Evolutionary conservation across 2,329 filamentous ascomycete species (phyloP).

Genomic region (Nemania diffusa): DNA sequence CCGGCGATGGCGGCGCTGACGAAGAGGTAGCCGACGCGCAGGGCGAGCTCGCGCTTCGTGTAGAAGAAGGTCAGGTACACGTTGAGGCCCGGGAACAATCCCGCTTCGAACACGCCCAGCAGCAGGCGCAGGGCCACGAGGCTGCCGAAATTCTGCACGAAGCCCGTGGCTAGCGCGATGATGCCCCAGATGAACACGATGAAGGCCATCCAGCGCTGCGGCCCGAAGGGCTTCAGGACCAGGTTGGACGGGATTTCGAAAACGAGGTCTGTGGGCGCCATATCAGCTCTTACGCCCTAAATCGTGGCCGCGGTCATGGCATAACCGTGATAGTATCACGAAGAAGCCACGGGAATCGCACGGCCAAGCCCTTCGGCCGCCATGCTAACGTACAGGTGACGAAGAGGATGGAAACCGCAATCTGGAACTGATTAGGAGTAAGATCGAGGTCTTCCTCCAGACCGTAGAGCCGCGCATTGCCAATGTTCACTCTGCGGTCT

Average conservation of each 20-base stretch:
- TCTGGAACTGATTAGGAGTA: constrained; percentile 74
- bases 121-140: constrained; percentile 76
- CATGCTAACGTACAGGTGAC: constrained; percentile 62
- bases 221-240: constrained; percentile 70
- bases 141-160: constrained; percentile 71
- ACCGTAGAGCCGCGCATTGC: constrained; percentile 73
- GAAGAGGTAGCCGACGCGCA: constrained; percentile 79
- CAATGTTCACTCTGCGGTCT: constrained; percentile 71
- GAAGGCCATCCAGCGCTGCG: constrained; percentile 71
- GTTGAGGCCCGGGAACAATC: constrained; percentile 46
- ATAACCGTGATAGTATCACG: neutral
- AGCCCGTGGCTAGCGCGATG: constrained; percentile 74
- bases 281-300: constrained; percentile 11
- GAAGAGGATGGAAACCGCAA: constrained; percentile 73
- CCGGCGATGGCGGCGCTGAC: constrained; percentile 76
- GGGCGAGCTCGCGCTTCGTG: constrained; percentile 75
- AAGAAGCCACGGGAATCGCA: too few species aligned
- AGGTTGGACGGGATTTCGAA: constrained; percentile 75
- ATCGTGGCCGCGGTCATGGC: neutral
- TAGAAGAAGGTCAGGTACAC: constrained; percentile 76
- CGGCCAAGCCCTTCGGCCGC: neutral
- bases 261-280: constrained; percentile 51
- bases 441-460: constrained; percentile 72
- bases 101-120: constrained; percentile 66
- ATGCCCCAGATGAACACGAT: constrained; percentile 74